These are phyloP conservation scores for Pleurotus giganteus DNA, from an alignment of 768 basidiomycete genomes.

Conservation along the genomic window DNA sequence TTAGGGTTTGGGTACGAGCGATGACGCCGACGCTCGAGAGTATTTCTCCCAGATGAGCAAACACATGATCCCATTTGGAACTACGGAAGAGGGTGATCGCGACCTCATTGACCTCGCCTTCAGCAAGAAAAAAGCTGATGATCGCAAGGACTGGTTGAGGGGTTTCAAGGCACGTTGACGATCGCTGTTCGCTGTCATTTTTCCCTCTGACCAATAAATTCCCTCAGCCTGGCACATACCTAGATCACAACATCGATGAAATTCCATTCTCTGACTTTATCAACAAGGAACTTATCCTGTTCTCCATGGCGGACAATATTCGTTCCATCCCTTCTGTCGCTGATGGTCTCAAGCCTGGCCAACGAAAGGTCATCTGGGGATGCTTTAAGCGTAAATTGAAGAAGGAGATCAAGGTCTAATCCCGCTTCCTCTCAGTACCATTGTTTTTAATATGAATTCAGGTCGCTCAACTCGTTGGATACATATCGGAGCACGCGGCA, in stretches of 20 bases:
- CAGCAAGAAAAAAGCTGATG: constrained; percentile 99
- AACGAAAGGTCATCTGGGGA: constrained; percentile 94
- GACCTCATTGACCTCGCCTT: constrained; percentile 96
- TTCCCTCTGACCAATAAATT: constrained; percentile 5
- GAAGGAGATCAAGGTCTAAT: constrained; percentile 79
- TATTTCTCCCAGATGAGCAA: constrained; percentile 93
- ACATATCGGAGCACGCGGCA: constrained; percentile 88
- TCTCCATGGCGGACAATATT: constrained; percentile 99
- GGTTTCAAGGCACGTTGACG: constrained; percentile 68
- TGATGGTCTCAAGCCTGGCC: constrained; percentile 96
- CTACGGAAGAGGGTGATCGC: constrained; percentile 77
- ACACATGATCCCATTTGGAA: constrained; percentile 91
- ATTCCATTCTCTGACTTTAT: constrained; percentile 94
- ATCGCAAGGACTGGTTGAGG: constrained; percentile 97
- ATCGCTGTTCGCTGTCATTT: no score
- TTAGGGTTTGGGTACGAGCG: constrained; percentile 95
- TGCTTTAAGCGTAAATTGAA: constrained; percentile 95
- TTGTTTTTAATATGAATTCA: constrained; percentile 21
- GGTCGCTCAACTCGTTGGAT: constrained; percentile 96
- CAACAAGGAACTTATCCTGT: constrained; percentile 95
- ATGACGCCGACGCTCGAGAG: constrained; percentile 82
- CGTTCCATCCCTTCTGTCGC: constrained; percentile 94
- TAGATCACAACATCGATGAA: constrained; percentile 85
- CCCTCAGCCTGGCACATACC: constrained; percentile 83
- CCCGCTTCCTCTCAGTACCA: neutral